Base-by-base conservation (phyloP, 2,329 filamentous ascomycete species). In the Massarina eburnea region DNA sequence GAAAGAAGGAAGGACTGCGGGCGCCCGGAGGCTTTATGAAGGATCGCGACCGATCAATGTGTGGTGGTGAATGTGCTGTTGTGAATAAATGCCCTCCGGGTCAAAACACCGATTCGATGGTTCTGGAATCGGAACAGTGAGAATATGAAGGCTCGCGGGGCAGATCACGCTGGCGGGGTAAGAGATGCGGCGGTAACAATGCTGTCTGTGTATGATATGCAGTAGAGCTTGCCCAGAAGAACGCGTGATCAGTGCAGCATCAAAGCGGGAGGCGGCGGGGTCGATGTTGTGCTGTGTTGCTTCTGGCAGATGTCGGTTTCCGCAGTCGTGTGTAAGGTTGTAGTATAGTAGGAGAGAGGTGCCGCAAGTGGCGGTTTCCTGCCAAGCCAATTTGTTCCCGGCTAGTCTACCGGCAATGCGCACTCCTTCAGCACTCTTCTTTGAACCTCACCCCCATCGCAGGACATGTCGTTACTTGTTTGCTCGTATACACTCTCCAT, bases 341-440 rank as follows among this genome's bases (percentile, higher is more conserved):
- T 53, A 55, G 61, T 48, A 52, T 52, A 27, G 33, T 8, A 4
- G 10, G 34, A 20, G 17, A 12, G 19, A 35, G 39, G 49, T 40
- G 53, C 46, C 53, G 56, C 46, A 55, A 43, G 57, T 62, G 61
- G 62, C 59, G 56, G 52, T 27, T 46, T 45, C 33, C 33, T 49
- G 57, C 58, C 58, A 56, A 58, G 58, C 22, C 44, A 26, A 22
- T 30, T 37, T 38, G 38, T 40, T 27, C 30, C 29, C 42, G 45
- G 45, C 57, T 40, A 60, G 47, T 48, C 12, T 52, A 44, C 57
- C 38, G n/a, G 29, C 27, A 26, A 7, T 26, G 10, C 24, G 24
- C 24, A 32, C 12, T 15, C 6, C 29, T 15, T 14, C 29, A 4
- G 29, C 29, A 4, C 29, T 32, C 29, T 8, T 8, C 26, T 14